Percentiles rank a stretch among this genome's conserved stretches.
phyloP scores from a whole-genome alignment of 163 green algal species.

The Volvox carteri region DNA sequence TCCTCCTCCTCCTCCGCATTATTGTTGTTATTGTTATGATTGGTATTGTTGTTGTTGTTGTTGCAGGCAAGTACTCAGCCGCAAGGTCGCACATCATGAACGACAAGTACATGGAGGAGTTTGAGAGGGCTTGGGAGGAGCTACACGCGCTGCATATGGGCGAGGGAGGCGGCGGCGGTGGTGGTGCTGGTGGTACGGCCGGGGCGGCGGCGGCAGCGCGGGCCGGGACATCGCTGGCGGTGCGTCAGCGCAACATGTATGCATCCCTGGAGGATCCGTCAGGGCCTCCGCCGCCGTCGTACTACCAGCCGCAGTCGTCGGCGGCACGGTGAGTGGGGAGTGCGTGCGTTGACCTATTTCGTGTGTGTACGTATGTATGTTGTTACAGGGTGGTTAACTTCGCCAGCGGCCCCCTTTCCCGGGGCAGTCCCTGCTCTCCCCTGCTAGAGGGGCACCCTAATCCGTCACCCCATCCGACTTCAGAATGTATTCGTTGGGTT shows the following conservation, averaged over 20 bases:
- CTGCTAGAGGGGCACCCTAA: no score
- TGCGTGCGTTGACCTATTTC: no score
- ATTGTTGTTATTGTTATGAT: no score
- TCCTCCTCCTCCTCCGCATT: no score
- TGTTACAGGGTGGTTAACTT: no score
- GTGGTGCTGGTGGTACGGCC: no score
- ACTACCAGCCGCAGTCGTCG: background rate
- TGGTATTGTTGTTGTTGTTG: no score
- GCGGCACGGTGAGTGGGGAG: background rate
- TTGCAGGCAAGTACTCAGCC: conserved; percentile 43
- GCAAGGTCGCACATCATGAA: conserved; percentile 53
- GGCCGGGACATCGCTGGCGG: background rate
- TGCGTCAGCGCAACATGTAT: conserved; percentile 33
- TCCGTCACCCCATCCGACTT: no score
- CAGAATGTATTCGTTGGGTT: no score
- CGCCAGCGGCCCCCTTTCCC: no score
- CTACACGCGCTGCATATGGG: conserved; percentile 36
- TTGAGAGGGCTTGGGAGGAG: conserved; percentile 61
- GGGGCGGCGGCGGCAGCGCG: background rate
- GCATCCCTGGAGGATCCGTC: conserved; percentile 41
- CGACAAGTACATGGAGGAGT: conserved; percentile 67
- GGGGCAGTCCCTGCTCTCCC: no score
- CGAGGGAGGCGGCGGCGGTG: background rate
- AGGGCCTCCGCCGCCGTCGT: conserved; percentile 21
- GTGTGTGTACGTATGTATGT: no score